Evolutionary conservation across 169 alveolate species (phyloP).

Genomic region (Theileria annulata): DNA sequence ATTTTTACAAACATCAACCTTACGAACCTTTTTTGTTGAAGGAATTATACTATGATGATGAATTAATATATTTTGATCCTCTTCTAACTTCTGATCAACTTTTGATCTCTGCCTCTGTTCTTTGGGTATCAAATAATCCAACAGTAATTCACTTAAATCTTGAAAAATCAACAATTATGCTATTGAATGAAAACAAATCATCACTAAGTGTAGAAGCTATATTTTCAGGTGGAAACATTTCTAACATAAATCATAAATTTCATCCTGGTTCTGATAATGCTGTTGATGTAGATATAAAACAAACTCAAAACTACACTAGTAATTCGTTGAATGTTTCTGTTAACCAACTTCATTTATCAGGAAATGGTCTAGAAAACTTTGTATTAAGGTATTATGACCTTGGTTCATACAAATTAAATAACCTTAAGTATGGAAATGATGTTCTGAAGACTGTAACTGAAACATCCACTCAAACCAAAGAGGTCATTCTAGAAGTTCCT

Average conservation of each 20-base stretch:
- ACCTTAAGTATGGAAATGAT: neutral
- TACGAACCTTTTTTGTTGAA: neutral
- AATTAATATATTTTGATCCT: neutral
- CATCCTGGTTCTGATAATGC: neutral
- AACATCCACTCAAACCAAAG: neutral
- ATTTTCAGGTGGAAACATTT: neutral
- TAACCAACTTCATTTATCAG: neutral
- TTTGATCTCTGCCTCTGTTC: neutral
- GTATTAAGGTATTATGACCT: neutral
- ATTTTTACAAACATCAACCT: neutral
- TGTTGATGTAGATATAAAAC: neutral
- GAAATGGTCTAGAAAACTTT: neutral
- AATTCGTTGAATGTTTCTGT: neutral
- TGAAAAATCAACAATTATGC: neutral
- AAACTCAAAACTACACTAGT: neutral
- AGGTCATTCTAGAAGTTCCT: neutral
- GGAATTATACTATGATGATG: neutral
- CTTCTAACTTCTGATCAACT: neutral
- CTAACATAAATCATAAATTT: neutral
- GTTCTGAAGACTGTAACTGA: neutral
- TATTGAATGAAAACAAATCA: slow-evolving; percentile 4
- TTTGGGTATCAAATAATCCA: neutral
- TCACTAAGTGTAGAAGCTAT: neutral
- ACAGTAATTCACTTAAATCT: neutral
- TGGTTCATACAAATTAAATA: neutral